These are phyloP conservation scores for Calonectria multiphialidica DNA, from an alignment of 2,329 filamentous ascomycete genomes.

Conservation along the genomic window DNA sequence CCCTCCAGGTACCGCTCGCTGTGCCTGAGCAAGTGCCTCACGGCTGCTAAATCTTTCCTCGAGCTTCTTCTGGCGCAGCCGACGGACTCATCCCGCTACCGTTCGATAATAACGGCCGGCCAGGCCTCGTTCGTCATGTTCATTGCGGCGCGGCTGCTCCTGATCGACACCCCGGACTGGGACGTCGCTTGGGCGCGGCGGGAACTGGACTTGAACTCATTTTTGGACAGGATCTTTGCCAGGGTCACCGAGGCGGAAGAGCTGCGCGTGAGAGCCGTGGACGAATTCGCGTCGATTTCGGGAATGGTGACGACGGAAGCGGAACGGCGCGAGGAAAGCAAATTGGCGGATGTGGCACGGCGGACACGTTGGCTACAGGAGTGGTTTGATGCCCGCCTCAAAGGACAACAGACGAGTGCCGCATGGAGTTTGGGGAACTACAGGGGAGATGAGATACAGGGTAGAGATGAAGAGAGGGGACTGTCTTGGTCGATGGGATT, in stretches of 20 bases:
- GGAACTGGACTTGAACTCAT: constrained; percentile 28
- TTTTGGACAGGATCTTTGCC: constrained; percentile 29
- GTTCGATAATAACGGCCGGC: constrained; percentile 37
- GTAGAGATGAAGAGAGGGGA: neutral
- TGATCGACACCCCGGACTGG: constrained; percentile 42
- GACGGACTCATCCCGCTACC: constrained; percentile 33
- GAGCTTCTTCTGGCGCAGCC: constrained; percentile 46
- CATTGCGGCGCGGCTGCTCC: constrained; percentile 36
- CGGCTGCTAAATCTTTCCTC: constrained; percentile 50
- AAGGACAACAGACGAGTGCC: constrained; percentile 25
- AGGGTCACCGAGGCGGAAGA: constrained; percentile 26
- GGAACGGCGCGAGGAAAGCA: constrained; percentile 32
- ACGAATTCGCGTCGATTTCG: constrained; percentile 22
- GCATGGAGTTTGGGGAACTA: neutral
- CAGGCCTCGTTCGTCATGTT: constrained; percentile 39
- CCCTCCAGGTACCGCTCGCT: constrained; percentile 45
- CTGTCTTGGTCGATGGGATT: constrained; percentile 40
- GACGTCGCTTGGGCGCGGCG: constrained; percentile 33
- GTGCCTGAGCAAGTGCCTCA: constrained; percentile 51
- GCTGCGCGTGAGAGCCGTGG: constrained; percentile 7
- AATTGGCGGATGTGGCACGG: constrained; percentile 34
- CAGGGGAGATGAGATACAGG: neutral
- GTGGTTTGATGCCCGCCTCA: constrained; percentile 46
- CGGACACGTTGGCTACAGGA: constrained; percentile 45
- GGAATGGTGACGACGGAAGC: constrained; percentile 31